phyloP scores from a whole-genome alignment of 2,329 filamentous ascomycete species.

The Trichoderma sp. region DNA sequence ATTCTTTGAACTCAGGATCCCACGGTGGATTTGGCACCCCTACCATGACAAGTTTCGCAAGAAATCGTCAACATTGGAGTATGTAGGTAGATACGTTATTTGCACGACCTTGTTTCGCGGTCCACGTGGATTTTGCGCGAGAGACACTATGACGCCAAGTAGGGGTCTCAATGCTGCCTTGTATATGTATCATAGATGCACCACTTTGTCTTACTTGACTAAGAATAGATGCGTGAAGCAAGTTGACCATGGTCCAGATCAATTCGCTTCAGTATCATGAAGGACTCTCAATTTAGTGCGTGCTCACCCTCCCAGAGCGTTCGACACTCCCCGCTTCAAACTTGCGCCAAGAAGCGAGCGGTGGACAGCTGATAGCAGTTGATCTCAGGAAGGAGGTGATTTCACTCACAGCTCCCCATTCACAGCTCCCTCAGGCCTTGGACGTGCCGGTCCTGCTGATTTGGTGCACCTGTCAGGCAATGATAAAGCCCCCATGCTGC shows the following conservation, averaged over 20 bases:
- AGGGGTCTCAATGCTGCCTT: neutral
- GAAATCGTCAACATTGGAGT: too few species aligned
- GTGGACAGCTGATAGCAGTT: neutral
- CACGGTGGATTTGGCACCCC: fast-evolving
- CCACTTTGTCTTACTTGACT: neutral
- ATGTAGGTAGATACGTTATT: neutral
- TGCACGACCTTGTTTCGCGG: neutral
- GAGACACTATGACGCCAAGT: neutral
- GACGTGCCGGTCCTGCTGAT: neutral
- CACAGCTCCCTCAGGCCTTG: neutral
- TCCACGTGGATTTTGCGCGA: neutral
- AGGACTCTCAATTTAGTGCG: neutral
- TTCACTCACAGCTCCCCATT: neutral
- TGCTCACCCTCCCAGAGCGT: neutral
- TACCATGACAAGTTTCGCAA: too few species aligned
- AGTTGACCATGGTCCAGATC: neutral
- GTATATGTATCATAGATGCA: neutral
- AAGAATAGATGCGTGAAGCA: neutral
- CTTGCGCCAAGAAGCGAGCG: neutral
- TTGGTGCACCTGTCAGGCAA: neutral
- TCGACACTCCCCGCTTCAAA: neutral
- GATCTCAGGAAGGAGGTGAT: neutral
- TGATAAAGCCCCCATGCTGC: neutral
- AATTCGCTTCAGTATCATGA: neutral
- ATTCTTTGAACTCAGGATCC: too few species aligned